These are phyloP conservation scores for Phoenix roebelenii DNA, from an alignment of 176 grass and related monocot species.

Conservation along the genomic window DNA sequence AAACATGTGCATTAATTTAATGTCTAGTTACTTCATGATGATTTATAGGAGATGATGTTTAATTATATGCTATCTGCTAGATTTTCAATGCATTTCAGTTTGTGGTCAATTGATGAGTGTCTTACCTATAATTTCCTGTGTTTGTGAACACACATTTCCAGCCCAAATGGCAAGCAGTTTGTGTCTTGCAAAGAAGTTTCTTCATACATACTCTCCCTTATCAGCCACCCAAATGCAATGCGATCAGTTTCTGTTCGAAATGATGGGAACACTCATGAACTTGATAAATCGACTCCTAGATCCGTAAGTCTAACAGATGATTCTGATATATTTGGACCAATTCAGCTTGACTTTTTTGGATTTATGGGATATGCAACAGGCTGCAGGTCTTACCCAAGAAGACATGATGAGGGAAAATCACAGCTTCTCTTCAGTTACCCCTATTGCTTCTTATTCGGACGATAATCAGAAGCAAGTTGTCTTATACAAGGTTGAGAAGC, in stretches of 20 bases:
- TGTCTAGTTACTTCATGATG: too few relatives aligned
- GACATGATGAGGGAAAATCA: conserved; percentile 16
- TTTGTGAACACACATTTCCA: conserved; percentile 26
- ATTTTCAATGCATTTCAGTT: not conserved
- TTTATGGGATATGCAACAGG: conserved; percentile 25
- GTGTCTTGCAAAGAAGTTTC: conserved; percentile 80
- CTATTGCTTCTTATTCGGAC: conserved; percentile 14
- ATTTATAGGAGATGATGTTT: too few relatives aligned
- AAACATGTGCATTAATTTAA: too few relatives aligned
- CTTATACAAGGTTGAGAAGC: conserved; percentile 16
- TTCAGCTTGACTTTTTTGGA: conserved; percentile 10
- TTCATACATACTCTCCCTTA: conserved; percentile 66
- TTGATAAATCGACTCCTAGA: conserved; percentile 26
- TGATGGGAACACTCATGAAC: conserved; percentile 16
- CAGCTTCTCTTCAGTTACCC: conserved; percentile 17
- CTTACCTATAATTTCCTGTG: too few relatives aligned
- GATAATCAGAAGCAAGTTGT: conserved; percentile 30
- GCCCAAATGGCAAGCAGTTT: conserved; percentile 72
- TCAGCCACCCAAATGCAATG: conserved; percentile 51
- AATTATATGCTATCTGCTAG: too few relatives aligned
- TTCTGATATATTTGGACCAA: conserved; percentile 25
- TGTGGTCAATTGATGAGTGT: conserved; percentile 5
- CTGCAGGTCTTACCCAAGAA: conserved; percentile 35
- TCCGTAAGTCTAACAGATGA: conserved; percentile 51
- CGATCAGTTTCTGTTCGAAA: conserved; percentile 26